phyloP scores from a whole-genome alignment of 441 rosid genomes.

The Adansonia grandidieri region DNA sequence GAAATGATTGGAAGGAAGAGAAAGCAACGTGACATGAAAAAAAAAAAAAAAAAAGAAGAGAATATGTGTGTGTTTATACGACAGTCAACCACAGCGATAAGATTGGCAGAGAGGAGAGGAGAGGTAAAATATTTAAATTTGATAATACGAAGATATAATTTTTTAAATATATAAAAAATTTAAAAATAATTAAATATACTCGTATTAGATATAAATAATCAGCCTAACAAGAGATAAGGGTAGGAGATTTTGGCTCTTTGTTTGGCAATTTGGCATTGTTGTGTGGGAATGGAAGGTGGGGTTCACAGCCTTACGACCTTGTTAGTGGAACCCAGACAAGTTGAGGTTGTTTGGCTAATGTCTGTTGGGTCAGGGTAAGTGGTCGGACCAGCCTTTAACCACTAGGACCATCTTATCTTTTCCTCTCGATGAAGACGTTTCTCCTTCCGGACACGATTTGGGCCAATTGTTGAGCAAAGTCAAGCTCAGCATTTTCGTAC shows the following conservation, averaged over 20 bases:
- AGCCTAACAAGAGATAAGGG: background rate
- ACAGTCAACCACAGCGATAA: no score
- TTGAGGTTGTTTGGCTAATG: background rate
- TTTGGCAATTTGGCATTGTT: background rate
- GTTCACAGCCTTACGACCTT: background rate
- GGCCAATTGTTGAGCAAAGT: background rate
- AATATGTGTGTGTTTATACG: no score
- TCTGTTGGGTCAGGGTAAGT: constrained; percentile 25
- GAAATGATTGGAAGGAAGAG: constrained; percentile 43
- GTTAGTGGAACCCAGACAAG: constrained; percentile 30
- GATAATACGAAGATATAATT: no score
- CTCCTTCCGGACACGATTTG: background rate
- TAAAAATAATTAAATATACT: no score
- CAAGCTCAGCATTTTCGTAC: background rate
- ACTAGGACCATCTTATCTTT: constrained; percentile 25
- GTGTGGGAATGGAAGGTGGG: background rate
- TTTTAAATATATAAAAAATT: no score
- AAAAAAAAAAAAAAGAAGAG: no score
- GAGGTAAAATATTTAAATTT: no score
- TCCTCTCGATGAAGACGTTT: background rate
- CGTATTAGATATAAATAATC: no score
- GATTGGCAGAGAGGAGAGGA: no score
- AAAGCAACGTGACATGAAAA: constrained; percentile 2
- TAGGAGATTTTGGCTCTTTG: background rate
- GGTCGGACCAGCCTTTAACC: constrained; percentile 23